Evolutionary conservation across 148 eudicot genomes (phyloP), one percentile per base, ranked within the genome.

Genomic region (Rhododendron molle): DNA sequence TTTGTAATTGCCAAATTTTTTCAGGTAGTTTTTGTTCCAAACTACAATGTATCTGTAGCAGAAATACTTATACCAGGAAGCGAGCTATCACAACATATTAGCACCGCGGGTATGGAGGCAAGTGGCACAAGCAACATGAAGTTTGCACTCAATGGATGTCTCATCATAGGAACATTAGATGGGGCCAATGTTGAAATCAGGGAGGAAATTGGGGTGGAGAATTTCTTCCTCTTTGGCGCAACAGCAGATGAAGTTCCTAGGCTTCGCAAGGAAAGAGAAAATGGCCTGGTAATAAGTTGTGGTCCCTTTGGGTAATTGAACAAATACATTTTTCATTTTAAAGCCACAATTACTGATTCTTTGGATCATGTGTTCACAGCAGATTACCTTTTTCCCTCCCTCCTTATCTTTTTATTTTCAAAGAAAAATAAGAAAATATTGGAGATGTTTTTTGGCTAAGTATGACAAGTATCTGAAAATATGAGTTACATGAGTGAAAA

Each of bases 91-190:
- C 99, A 97, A 87, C 99, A 97, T 89, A 97, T 97, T 65, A 97
- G 99, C 90, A 97, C 99, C 32, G 99, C 99, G 20, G 99, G 99
- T 50, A 95, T 95, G 98, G 99, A 97, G 90, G 99, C 99, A 86
- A 95, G 98, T 86, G 99, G 99, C 69, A 97, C 99, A 76, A 95
- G 99, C 90, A 95, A 95, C 90, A 97, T 97, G 99, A 97, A 97
- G 89, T 97, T 97, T 86, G 92, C 98, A 60, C 98, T 97, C 21
- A 97, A 97, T 91, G 99, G 99, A 23, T 97, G 99, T 90, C 96
- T 97, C 65, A 94, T 97, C 36, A 93, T 95, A 43, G 99, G 98
- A 86, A 97, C 99, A 78, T 84, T 95, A 56, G 99, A 97, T 90
- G 99, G 99, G 50, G 98, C 99, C 85, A 97, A 95, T 79, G 95